Base-by-base conservation (phyloP, 2,329 filamentous ascomycete genomes). In the Colletotrichum gigasporum region DNA sequence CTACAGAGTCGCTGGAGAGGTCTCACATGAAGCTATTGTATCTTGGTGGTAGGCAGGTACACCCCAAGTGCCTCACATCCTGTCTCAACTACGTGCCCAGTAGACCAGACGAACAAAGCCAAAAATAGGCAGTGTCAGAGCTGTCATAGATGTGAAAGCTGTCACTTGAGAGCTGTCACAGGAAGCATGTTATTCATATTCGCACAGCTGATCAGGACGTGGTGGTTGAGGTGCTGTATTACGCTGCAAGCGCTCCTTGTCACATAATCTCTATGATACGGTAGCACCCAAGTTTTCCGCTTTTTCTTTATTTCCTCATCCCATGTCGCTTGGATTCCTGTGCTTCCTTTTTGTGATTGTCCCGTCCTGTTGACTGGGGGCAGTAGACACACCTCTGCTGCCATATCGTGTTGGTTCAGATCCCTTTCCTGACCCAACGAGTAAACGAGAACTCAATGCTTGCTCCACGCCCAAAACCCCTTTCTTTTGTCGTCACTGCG, bases 401-500 rank as follows among this genome's bases (percentile, higher is more conserved):
- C 35, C 14, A n/a, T 16, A 34, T 35, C 35, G 22, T 28, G 44
- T 28, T 45, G 59, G 16, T 34, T 44, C n/a, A 30, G 52, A 8
- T 20, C 30, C 14, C 47, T 12, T 22, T 12, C 18, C 42, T n/a
- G 44, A 22, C 32, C 37, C 34, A 45, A 35, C 28, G 24, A 48
- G 22, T 30, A 55, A 57, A 50, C 42, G 35, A 65, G 41, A 65
- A 55, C 48, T 50, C 48, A 65, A 62, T 55, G 61, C 62, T 50
- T 55, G 51, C 63, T 44, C 45, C 63, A 63, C 45, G 45, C 59
- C 59, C 51, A 30, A 52, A 57, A 51, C 37, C 20, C 59, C 20
- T 44, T 42, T 44, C 20, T 44, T 42, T 44, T 62, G 48, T 63
- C 58, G 32, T 58, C 59, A 64, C 20, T 20, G 44, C 51, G 44